These are phyloP conservation scores for Capsella rubella DNA, from an alignment of 441 rosid species.

Conservation along the genomic window DNA sequence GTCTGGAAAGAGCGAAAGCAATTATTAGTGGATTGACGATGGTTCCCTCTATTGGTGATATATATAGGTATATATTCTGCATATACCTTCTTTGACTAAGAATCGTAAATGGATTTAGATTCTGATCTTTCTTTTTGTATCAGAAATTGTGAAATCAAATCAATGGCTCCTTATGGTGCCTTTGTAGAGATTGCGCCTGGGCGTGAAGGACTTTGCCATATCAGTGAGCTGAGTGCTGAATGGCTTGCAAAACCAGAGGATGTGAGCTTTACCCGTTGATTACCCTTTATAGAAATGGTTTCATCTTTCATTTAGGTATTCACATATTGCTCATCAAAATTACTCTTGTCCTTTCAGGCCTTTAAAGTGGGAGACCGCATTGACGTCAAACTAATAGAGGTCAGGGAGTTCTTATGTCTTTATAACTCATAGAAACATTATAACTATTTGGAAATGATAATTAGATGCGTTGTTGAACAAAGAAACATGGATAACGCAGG, in stretches of 20 bases:
- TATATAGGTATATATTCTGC: constrained; percentile 63
- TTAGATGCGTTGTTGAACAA: constrained; percentile 34
- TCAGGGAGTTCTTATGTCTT: constrained; percentile 43
- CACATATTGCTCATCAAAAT: constrained; percentile 9
- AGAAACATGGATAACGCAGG: constrained; percentile 52
- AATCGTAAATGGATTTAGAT: constrained; percentile 20
- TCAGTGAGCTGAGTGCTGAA: constrained; percentile 89
- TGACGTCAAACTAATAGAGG: constrained; percentile 98
- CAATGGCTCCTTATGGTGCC: constrained; percentile 88
- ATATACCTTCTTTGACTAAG: constrained; percentile 7
- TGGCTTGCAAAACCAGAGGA: constrained; percentile 98
- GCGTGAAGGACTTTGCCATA: constrained; percentile 99
- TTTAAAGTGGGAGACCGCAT: constrained; percentile 88
- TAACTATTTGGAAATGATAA: constrained; percentile 29
- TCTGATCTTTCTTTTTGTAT: constrained; percentile 29
- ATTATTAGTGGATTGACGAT: constrained; percentile 78
- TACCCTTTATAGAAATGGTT: constrained; percentile 3
- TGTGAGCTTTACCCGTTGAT: constrained; percentile 57
- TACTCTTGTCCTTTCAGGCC: constrained; percentile 55
- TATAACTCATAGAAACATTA: constrained; percentile 10
- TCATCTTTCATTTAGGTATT: constrained; percentile 11
- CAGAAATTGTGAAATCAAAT: constrained; percentile 95
- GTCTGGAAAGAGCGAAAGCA: constrained; percentile 86
- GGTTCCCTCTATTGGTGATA: constrained; percentile 93
- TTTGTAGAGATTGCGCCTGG: constrained; percentile 99